These are phyloP conservation scores for Sodiomyces alkalinus DNA, from an alignment of 2,329 filamentous ascomycete species.

Conservation along the genomic window DNA sequence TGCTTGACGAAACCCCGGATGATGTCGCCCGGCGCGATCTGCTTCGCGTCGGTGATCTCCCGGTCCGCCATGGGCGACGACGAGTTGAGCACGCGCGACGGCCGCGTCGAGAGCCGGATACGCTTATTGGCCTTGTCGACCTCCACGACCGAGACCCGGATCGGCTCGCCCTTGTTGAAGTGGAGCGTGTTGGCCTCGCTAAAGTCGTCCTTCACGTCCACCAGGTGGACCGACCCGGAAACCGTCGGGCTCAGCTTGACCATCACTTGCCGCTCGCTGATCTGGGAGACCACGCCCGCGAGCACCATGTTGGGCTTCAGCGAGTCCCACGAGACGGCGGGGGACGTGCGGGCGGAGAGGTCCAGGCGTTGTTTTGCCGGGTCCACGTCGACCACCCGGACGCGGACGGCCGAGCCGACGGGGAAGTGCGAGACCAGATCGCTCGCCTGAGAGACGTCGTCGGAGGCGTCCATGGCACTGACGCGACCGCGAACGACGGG, in stretches of 20 bases:
- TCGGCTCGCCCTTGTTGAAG: conserved; percentile 70
- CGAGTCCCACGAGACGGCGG: conserved; percentile 50
- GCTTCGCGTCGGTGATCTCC: conserved; percentile 56
- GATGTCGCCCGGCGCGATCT: conserved; percentile 63
- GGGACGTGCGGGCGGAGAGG: conserved; percentile 59
- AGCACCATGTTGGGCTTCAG: conserved; percentile 69
- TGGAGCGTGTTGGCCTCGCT: conserved; percentile 60
- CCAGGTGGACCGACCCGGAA: conserved; percentile 64
- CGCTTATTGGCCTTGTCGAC: conserved; percentile 76
- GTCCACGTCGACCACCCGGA: conserved; percentile 64
- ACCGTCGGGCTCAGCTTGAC: conserved; percentile 73
- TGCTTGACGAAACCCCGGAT: conserved; percentile 87
- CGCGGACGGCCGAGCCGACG: conserved; percentile 73
- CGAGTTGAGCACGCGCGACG: conserved; percentile 81
- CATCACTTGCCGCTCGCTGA: conserved; percentile 68
- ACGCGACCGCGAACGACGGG: conserved; percentile 79
- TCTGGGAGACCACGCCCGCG: conserved; percentile 70
- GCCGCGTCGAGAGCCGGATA: conserved; percentile 64
- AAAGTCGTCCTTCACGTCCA: conserved; percentile 79
- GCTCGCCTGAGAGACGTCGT: conserved; percentile 66
- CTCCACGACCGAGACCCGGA: conserved; percentile 72
- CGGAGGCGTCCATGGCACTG: conserved; percentile 67
- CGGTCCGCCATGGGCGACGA: conserved; percentile 65
- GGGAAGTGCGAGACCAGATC: conserved; percentile 72
- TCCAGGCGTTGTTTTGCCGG: conserved; percentile 61